phyloP scores from a whole-genome alignment of 176 grass and related monocot genomes.

The Puccinellia tenuiflora region DNA sequence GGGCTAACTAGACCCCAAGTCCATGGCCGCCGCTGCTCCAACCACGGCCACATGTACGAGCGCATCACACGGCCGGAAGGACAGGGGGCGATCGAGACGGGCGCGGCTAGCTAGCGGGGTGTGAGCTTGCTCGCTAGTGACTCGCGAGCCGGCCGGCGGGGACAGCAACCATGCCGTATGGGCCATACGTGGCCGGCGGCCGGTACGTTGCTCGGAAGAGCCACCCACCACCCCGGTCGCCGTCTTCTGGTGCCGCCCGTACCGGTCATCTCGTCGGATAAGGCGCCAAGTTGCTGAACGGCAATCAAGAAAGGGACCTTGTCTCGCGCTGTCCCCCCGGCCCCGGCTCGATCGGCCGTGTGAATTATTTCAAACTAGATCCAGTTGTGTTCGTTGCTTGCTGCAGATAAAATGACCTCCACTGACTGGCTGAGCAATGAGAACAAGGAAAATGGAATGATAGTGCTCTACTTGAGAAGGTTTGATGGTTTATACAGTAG shows the following conservation, averaged over 20 bases:
- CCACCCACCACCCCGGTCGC: conserved; percentile 16
- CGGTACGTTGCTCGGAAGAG: background rate
- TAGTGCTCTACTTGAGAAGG: no score
- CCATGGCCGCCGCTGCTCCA: background rate
- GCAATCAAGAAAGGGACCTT: background rate
- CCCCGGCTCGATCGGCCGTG: no score
- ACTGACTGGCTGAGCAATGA: background rate
- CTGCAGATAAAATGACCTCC: background rate
- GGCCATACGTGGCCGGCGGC: background rate
- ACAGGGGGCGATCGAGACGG: background rate
- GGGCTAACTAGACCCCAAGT: no score
- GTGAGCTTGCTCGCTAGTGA: background rate
- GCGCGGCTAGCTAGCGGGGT: background rate
- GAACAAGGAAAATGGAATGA: no score
- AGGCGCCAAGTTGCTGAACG: background rate
- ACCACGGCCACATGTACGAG: background rate
- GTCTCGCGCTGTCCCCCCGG: background rate
- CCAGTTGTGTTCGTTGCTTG: background rate
- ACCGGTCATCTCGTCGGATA: background rate
- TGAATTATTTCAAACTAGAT: background rate
- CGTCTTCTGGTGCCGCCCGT: background rate
- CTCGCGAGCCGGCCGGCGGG: background rate
- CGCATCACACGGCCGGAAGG: background rate
- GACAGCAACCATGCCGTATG: background rate
- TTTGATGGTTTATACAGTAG: no score